Evolutionary conservation across 78 protist species (phyloP), one percentile per base, ranked within the genome.

Genomic region (Monocercomonoides exilis): DNA sequence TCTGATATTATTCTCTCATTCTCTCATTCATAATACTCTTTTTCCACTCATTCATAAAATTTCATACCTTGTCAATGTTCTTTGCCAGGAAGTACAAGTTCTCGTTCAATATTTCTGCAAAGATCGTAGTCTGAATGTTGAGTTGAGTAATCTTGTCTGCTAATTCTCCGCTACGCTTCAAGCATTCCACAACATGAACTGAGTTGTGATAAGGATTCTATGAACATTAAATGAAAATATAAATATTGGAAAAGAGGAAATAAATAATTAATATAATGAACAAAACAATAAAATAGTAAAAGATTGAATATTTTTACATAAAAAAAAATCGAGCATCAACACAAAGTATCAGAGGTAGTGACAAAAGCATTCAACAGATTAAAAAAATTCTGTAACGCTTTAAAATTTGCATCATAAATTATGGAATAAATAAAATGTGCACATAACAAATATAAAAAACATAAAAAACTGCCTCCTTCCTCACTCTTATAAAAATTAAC

Each of bases 81-180:
- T 79, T 79, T 33, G 85, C 45, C 35, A 5, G n/a, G 42, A 41
- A 81, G 85, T 6, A 81, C 36, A 81, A 45, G 42, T 2, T 32
- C 85, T 81, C 45, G 85, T 81, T 81, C 46, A 81, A 41, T 43
- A 81, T 2, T 41, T 81, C 85, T 38, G 41, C 3, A 41, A 81
- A 41, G 85, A 81, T 35, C 5, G 3, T 35, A 36, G 2, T 44
- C 43, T 45, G 54, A 42, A 45, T 0, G 77, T 0, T 41, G n/a
- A 34, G 36, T 2, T 1, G 44, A 35, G 54, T 6, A 54, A 21
- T 41, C 87, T 3, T 44, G 63, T 45, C 87, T 29, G 70, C 87
- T 2, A 84, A 3, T 44, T 45, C 77, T 44, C 42, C 87, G 32
- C 32, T 2, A 29, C 45, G 1, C 41, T 81, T 81, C 41, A 81